Percentiles rank a stretch among this genome's conserved stretches.
Conservation (phyloP, 768 basidiomycete species). For the Pisolithus microcarpus region DNA sequence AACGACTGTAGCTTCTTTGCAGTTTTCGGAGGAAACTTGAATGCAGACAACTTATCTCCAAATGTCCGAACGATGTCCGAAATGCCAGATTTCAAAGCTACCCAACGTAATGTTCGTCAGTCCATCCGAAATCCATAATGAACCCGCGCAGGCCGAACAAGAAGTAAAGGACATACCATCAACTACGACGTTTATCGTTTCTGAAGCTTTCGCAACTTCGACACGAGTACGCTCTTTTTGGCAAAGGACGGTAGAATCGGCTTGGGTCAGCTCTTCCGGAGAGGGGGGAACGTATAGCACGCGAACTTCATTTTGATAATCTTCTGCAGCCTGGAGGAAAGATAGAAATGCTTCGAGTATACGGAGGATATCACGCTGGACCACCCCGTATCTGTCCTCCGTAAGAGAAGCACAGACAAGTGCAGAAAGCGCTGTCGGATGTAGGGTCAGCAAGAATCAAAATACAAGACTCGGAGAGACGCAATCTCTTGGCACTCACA, state of each 20-base stretch:
- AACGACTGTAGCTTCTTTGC: constrained; percentile 65
- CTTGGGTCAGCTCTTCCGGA: constrained; percentile 23
- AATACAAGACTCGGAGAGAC: background rate
- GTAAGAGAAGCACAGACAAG: constrained; percentile 65
- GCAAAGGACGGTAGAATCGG: constrained; percentile 28
- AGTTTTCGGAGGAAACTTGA: constrained; percentile 67
- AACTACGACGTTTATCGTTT: constrained; percentile 44
- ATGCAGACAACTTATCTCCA: constrained; percentile 65
- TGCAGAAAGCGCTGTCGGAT: constrained; percentile 50
- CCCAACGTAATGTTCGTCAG: background rate
- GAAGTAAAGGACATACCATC: constrained; percentile 44
- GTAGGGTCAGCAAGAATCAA: background rate
- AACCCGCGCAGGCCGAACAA: background rate
- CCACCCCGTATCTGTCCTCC: constrained; percentile 78
- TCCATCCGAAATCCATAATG: background rate
- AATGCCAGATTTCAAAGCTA: constrained; percentile 62
- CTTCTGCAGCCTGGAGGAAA: constrained; percentile 61
- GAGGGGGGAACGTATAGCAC: constrained; percentile 33
- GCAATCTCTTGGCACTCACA: constrained; percentile 32
- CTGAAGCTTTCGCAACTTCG: constrained; percentile 51
- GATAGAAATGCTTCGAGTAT: constrained; percentile 70
- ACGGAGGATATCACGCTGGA: constrained; percentile 79
- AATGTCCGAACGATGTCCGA: constrained; percentile 65
- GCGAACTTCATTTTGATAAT: constrained; percentile 49
- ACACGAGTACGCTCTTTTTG: constrained; percentile 33